These are phyloP conservation scores for Leishmania guyanensis DNA, from an alignment of 208 protist species.

Conservation along the genomic window DNA sequence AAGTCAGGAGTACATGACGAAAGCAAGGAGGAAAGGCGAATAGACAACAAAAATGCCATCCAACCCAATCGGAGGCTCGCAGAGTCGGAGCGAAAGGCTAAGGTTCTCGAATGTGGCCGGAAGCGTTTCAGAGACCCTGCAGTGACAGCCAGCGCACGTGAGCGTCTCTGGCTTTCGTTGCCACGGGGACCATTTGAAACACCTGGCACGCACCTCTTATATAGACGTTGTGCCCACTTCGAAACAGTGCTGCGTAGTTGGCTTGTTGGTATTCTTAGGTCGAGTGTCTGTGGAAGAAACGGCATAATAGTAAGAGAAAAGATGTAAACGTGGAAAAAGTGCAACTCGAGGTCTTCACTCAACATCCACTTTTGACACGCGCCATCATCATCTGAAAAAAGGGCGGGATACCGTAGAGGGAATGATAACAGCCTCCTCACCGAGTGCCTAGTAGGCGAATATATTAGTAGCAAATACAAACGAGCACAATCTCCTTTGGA, in stretches of 20 bases:
- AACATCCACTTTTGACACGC: background rate
- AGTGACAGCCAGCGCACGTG: background rate
- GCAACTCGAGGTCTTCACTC: background rate
- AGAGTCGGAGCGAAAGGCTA: background rate
- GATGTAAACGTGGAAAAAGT: background rate
- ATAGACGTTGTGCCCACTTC: no score
- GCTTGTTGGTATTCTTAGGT: no score
- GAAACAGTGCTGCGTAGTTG: background rate
- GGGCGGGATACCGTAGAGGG: background rate
- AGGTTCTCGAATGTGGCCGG: background rate
- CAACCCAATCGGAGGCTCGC: background rate
- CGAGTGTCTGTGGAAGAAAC: background rate
- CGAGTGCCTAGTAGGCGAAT: background rate
- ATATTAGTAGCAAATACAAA: no score
- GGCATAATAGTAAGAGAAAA: slow-evolving; percentile 5
- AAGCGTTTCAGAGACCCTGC: background rate
- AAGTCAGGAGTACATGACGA: background rate
- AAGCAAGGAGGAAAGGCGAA: background rate
- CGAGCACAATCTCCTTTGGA: background rate
- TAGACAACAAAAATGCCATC: background rate
- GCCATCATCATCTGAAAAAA: background rate
- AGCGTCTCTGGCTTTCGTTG: background rate
- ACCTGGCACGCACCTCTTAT: no score
- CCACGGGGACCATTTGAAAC: background rate
- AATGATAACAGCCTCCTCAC: background rate